Conservation (phyloP, 2,329 filamentous ascomycete genomes). For the Xylariales sp. region DNA sequence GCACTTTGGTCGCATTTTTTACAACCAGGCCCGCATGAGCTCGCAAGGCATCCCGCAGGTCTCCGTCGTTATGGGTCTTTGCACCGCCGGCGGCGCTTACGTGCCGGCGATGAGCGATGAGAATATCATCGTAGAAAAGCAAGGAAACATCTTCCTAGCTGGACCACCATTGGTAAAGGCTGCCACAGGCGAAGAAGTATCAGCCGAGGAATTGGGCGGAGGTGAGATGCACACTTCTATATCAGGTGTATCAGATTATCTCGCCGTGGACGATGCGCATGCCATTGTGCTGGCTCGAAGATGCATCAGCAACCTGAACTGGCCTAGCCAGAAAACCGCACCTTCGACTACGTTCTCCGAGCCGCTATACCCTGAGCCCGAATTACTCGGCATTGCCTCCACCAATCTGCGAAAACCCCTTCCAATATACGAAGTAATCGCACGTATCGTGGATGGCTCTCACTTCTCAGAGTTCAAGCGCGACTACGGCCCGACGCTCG, state of each 20-base stretch:
- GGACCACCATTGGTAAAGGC: slow-evolving; percentile 94
- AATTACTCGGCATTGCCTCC: slow-evolving; percentile 83
- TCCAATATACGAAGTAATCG: slow-evolving; percentile 84
- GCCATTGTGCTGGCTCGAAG: slow-evolving; percentile 80
- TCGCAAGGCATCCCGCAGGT: slow-evolving; percentile 85
- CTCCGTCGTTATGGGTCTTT: slow-evolving; percentile 93
- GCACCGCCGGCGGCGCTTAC: slow-evolving; percentile 92
- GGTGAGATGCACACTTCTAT: slow-evolving; percentile 85
- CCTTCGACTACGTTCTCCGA: slow-evolving; percentile 55
- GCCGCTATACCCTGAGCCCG: slow-evolving; percentile 72
- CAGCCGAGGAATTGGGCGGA: slow-evolving; percentile 84
- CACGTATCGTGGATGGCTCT: slow-evolving; percentile 85
- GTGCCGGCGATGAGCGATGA: slow-evolving; percentile 97
- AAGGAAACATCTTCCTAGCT: slow-evolving; percentile 96
- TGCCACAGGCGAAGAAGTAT: slow-evolving; percentile 88
- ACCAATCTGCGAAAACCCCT: slow-evolving; percentile 85
- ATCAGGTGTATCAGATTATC: slow-evolving; percentile 90
- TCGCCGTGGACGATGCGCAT: slow-evolving; percentile 91
- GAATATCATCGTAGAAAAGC: slow-evolving; percentile 90
- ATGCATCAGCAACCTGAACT: slow-evolving; percentile 86
- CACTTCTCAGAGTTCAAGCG: slow-evolving; percentile 93
- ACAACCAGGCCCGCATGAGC: slow-evolving; percentile 94
- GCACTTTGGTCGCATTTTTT: slow-evolving; percentile 97
- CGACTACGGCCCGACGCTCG: slow-evolving; percentile 80
- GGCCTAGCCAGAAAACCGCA: slow-evolving; percentile 51